phyloP scores from a whole-genome alignment of 345 rosid genomes.

The Arabis hirsuta region DNA sequence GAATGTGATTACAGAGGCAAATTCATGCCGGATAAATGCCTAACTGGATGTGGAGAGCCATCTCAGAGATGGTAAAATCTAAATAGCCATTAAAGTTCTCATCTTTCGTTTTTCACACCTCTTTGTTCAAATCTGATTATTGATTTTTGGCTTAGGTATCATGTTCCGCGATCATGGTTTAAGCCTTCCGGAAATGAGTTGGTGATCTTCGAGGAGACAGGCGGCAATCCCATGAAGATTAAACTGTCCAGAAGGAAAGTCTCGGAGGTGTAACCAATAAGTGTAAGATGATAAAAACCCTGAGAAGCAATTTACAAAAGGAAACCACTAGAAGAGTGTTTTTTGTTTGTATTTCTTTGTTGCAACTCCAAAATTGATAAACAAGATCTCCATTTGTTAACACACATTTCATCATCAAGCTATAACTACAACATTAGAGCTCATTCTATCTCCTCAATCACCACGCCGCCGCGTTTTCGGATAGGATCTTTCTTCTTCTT shows the following conservation, averaged over 20 bases:
- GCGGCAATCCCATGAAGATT: constrained; percentile 79
- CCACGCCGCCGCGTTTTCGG: constrained; percentile 44
- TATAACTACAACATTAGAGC: neutral
- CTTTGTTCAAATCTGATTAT: constrained; percentile 8
- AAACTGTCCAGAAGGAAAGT: constrained; percentile 66
- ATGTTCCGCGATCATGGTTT: constrained; percentile 95
- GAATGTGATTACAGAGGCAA: constrained; percentile 83
- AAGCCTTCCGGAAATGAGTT: constrained; percentile 80
- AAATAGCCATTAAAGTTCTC: neutral
- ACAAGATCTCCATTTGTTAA: constrained; percentile 14
- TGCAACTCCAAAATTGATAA: constrained; percentile 9
- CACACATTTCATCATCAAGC: constrained; percentile 16
- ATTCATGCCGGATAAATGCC: constrained; percentile 80
- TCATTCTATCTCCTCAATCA: constrained; percentile 70
- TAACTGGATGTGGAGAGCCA: constrained; percentile 89
- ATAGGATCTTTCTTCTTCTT: constrained; percentile 40
- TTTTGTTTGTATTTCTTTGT: constrained; percentile 24
- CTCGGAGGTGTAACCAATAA: constrained; percentile 13
- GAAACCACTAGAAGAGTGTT: constrained; percentile 26
- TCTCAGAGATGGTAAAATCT: constrained; percentile 85
- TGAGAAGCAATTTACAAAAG: neutral
- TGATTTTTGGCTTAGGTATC: constrained; percentile 64
- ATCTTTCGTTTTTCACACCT: neutral
- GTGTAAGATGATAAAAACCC: neutral
- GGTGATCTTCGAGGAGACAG: constrained; percentile 90